A percentile compares a stretch with the other conserved stretches of the same genome.
Evolutionary conservation across 306 rosid genomes (phyloP).

Genomic region (Citrullus amarus): DNA sequence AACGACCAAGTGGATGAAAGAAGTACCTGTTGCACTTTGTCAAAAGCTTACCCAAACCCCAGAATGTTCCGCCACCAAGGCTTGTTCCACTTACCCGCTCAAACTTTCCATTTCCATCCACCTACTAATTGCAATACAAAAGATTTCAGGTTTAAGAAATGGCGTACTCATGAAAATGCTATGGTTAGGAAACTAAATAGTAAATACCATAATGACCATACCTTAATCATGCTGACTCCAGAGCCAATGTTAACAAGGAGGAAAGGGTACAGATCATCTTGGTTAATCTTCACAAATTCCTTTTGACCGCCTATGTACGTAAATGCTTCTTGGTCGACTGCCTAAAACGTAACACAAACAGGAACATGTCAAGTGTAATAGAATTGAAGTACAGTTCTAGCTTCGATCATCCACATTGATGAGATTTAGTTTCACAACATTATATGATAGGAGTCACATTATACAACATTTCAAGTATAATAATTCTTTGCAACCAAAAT

Average conservation of each 20-base stretch:
- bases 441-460: neutral
- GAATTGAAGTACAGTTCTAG: neutral
- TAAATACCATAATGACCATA: conserved; percentile 16
- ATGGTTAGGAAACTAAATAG: neutral
- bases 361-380: neutral
- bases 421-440: neutral
- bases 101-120: conserved; percentile 77
- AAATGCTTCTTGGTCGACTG: conserved; percentile 68
- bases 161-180: neutral
- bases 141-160: conserved; percentile 1
- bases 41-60: conserved; percentile 93
- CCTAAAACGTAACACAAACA: conserved; percentile 24
- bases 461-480: neutral
- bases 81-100: conserved; percentile 97
- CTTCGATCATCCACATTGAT: neutral
- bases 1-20: no score
- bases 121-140: conserved; percentile 35
- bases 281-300: conserved; percentile 71
- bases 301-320: conserved; percentile 58
- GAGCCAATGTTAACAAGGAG: conserved; percentile 94
- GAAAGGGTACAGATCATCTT: conserved; percentile 71
- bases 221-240: conserved; percentile 98
- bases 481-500: neutral
- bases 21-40: conserved; percentile 73
- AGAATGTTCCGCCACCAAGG: conserved; percentile 96